A percentile compares a stretch with the other conserved stretches of the same genome.
Conservation (phyloP, 768 basidiomycete genomes). For the Phaeotremella fagi region DNA sequence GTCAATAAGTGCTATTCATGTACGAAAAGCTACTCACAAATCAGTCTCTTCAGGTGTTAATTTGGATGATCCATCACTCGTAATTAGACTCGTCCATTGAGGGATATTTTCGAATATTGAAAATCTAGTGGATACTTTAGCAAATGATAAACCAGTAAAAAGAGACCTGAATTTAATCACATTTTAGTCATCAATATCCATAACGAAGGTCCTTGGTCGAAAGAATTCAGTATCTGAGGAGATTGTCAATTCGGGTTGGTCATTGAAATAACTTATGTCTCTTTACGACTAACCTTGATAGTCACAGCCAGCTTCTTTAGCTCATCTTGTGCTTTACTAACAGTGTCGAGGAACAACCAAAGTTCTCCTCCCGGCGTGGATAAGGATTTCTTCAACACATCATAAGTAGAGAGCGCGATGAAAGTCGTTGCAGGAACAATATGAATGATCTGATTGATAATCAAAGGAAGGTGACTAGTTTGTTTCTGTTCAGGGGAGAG, state of each 20-base stretch:
- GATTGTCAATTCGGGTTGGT: not conserved
- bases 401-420: not conserved
- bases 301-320: slow-evolving; percentile 4
- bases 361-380: not conserved
- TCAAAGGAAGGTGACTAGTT: not conserved
- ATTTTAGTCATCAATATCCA: slow-evolving; percentile 2
- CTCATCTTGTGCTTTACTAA: not conserved
- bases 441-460: not conserved
- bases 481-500: not conserved
- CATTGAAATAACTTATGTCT: not conserved
- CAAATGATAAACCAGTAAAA: not conserved
- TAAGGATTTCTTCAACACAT: not conserved
- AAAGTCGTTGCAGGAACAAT: not conserved
- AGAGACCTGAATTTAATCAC: not conserved
- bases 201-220: too few relatives aligned
- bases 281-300: not conserved
- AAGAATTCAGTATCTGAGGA: not conserved
- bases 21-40: not conserved
- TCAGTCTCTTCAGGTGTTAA: not conserved
- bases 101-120: not conserved
- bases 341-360: not conserved
- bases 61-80: not conserved
- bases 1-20: not conserved
- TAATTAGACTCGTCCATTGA: not conserved
- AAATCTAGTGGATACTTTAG: slow-evolving; percentile 1